Evolutionary conservation across 2,329 filamentous ascomycete genomes (phyloP), one percentile per base, ranked within the genome.

Genomic region (Xylariaceae sp.): DNA sequence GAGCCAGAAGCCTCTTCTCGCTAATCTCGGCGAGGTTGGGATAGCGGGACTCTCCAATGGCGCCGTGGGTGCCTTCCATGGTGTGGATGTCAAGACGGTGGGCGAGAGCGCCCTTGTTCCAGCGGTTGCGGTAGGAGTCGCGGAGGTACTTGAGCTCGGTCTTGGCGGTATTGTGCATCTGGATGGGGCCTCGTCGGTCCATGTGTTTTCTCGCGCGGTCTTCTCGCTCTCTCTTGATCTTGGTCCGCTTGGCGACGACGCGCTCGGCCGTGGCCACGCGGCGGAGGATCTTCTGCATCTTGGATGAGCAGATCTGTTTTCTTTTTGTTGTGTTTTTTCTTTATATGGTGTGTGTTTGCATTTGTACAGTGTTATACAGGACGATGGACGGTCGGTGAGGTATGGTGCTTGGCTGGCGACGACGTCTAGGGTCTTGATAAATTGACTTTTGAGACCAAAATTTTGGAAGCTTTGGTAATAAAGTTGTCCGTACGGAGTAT

Each of bases 61-160:
- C 75, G 50, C 83, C 88, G 60, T 82, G 85, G 21, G 67, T 72
- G 38, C 76, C 74, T 55, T 75, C 72, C 36, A 67, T 57, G 1
- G 72, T 70, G 49, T 85, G 86, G 32, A 83, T 70, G 67, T 93
- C 85, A 57, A 83, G 77, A 62, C 84, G 85, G 2, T 91, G 90
- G 3, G 89, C 85, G 53, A 95, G 63, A 7, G 86, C 79, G 0
- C 91, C 92, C 54, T 89, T 68, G 52, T 85, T 72, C 81, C 86
- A 95, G 65, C 92, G 84, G 63, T 95, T 86, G 49, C 76, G 77
- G 42, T 86, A 78, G 40, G 76, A 73, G 53, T 71, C 62, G 44
- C 79, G 76, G 35, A 79, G 80, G 14, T 62, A 59, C 52, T 69
- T 68, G 49, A 76, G 57, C 53, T 67, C 48, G 42, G 55, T 39